phyloP scores from a whole-genome alignment of 2,329 filamentous ascomycete species.

The Alternaria alternata region DNA sequence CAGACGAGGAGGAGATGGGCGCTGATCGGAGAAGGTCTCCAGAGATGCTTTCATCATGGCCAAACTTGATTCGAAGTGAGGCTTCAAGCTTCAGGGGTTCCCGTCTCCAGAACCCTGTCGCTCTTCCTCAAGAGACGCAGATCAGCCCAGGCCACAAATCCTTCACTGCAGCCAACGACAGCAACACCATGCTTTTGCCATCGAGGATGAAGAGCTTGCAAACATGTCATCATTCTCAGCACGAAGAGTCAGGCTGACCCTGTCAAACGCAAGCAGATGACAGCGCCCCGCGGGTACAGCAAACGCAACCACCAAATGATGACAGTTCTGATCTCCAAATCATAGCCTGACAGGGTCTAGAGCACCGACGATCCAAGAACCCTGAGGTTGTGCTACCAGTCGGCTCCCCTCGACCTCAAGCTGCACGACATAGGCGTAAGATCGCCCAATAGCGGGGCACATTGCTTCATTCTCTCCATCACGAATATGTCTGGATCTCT shows the following conservation, averaged over 20 bases:
- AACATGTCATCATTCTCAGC: conserved; percentile 1
- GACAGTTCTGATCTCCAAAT: conserved; percentile 10
- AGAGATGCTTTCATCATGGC: neutral
- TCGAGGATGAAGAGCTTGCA: neutral
- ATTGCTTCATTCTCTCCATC: neutral
- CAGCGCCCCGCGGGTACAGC: conserved; percentile 5
- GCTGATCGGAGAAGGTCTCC: conserved; percentile 22
- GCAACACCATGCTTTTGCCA: neutral
- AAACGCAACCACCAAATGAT: conserved; percentile 1
- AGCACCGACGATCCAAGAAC: conserved; percentile 14
- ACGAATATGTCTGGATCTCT: neutral
- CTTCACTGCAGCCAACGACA: conserved; percentile 4
- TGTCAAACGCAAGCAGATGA: neutral
- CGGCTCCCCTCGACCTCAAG: conserved; percentile 5
- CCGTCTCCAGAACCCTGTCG: conserved; percentile 8
- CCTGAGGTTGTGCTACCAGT: conserved; percentile 7
- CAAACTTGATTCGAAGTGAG: conserved; percentile 7
- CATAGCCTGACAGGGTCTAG: conserved; percentile 3
- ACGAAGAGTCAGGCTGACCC: neutral
- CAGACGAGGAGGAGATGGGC: conserved; percentile 10
- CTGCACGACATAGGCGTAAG: conserved; percentile 4
- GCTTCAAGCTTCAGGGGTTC: conserved; percentile 14
- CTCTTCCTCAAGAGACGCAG: conserved; percentile 3
- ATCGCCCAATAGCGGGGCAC: conserved; percentile 2
- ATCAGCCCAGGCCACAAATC: conserved; percentile 8